These are phyloP conservation scores for Cryphonectria parasitica DNA, from an alignment of 2,329 filamentous ascomycete species.

Conservation along the genomic window DNA sequence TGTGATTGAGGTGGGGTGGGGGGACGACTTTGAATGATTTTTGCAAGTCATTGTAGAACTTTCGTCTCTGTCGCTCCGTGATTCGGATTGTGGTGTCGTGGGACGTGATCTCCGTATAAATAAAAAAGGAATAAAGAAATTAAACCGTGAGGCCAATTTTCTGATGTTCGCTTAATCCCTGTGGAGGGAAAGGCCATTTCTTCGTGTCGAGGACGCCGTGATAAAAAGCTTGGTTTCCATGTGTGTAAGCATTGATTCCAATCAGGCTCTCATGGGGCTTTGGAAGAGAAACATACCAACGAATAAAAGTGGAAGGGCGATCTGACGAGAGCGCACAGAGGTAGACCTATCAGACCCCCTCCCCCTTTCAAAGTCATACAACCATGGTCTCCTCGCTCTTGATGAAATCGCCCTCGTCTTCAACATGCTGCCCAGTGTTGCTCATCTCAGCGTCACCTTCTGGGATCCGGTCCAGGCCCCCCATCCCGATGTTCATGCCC, in stretches of 20 bases:
- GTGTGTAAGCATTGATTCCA: neutral
- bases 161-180: constrained; percentile 4
- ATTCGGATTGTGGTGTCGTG: constrained; percentile 19
- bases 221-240: constrained; percentile 7
- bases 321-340: neutral
- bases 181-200: constrained; percentile 26
- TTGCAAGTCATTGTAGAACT: neutral
- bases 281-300: constrained; percentile 8
- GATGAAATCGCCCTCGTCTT: constrained; percentile 31
- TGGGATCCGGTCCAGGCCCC: constrained; percentile 58
- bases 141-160: constrained; percentile 13
- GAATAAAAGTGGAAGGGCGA: constrained; percentile 10
- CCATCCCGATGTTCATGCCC: constrained; percentile 40
- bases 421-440: constrained; percentile 39
- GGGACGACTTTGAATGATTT: neutral
- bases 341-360: neutral
- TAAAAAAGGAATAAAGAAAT: neutral
- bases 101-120: constrained; percentile 24
- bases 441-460: constrained; percentile 60
- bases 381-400: constrained; percentile 43
- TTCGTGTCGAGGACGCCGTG: constrained; percentile 25
- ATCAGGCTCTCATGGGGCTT: neutral
- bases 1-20: neutral
- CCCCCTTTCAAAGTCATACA: constrained; percentile 31
- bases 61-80: neutral